Conservation (phyloP, 116 monocot genomes). For the Phalaenopsis hybrid region DNA sequence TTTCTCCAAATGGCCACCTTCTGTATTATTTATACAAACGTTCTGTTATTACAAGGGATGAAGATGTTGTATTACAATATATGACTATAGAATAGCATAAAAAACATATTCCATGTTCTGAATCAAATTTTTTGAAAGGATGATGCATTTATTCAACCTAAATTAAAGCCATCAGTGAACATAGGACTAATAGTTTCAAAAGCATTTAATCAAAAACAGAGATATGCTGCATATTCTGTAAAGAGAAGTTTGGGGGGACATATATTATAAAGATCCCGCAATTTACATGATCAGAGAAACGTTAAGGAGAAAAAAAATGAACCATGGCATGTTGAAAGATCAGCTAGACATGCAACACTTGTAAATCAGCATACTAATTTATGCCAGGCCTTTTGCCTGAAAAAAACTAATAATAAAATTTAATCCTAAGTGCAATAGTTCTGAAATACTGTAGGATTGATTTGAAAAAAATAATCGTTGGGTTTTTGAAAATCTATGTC, state of each 20-base stretch:
- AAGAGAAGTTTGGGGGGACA: background rate
- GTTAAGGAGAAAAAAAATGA: no score
- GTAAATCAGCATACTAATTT: background rate
- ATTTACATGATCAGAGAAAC: no score
- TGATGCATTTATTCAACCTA: background rate
- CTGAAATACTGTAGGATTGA: background rate
- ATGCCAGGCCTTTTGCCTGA: background rate
- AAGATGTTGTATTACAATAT: background rate
- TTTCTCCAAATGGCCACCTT: constrained; percentile 59
- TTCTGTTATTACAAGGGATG: background rate
- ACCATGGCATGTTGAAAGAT: background rate
- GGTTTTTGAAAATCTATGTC: background rate
- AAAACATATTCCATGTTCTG: background rate
- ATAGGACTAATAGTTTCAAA: background rate
- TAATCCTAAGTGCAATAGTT: background rate
- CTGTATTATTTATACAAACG: background rate
- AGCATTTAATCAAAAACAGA: background rate
- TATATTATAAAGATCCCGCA: background rate
- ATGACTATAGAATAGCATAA: background rate
- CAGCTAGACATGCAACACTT: background rate
- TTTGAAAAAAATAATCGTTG: background rate
- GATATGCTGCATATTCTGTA: background rate
- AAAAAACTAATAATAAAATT: background rate
- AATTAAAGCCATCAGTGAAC: background rate
- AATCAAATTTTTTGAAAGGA: background rate